Conservation (phyloP, 257 asterid species). For the Leonotis leonurus region DNA sequence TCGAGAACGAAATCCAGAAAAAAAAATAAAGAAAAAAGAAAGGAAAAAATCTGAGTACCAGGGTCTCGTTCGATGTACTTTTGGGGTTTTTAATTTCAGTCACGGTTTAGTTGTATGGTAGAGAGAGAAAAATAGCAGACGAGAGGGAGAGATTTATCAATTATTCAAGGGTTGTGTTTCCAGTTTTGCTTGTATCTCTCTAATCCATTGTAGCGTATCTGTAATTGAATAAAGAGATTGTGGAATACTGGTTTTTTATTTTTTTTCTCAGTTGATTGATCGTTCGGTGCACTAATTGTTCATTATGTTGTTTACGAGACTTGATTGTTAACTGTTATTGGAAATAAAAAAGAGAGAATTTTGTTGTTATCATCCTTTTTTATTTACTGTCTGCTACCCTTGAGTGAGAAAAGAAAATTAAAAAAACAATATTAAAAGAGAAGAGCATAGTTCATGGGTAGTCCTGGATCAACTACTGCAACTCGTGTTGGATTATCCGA, state of each 20-base stretch:
- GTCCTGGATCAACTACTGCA: slow-evolving; percentile 47
- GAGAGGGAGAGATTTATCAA: slow-evolving; percentile 22
- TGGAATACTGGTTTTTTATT: neutral
- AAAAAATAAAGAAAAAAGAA: neutral
- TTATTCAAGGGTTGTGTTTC: slow-evolving; percentile 15
- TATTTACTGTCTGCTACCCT: neutral
- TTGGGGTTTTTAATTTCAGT: slow-evolving; percentile 17
- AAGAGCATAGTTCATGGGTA: slow-evolving; percentile 48
- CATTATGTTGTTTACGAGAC: slow-evolving; percentile 16
- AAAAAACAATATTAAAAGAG: neutral
- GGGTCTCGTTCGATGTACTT: slow-evolving; percentile 22
- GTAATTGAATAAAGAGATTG: slow-evolving; percentile 27
- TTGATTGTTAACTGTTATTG: slow-evolving; percentile 28
- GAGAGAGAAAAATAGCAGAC: too few relatives aligned
- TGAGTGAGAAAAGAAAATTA: neutral
- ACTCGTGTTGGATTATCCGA: slow-evolving; percentile 57
- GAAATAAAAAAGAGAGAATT: slow-evolving; percentile 20
- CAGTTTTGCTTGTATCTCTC: slow-evolving; percentile 22
- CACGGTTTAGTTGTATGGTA: slow-evolving; percentile 10
- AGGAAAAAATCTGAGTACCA: neutral
- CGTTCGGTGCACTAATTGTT: slow-evolving; percentile 6
- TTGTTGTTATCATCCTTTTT: neutral
- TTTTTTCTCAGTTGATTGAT: slow-evolving; percentile 12
- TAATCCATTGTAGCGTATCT: slow-evolving; percentile 20
- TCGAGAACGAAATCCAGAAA: slow-evolving; percentile 23